Evolutionary conservation across 805 yeast species (phyloP), one percentile per base, ranked within the genome.

Genomic region (Kockiozyma suomiensis): DNA sequence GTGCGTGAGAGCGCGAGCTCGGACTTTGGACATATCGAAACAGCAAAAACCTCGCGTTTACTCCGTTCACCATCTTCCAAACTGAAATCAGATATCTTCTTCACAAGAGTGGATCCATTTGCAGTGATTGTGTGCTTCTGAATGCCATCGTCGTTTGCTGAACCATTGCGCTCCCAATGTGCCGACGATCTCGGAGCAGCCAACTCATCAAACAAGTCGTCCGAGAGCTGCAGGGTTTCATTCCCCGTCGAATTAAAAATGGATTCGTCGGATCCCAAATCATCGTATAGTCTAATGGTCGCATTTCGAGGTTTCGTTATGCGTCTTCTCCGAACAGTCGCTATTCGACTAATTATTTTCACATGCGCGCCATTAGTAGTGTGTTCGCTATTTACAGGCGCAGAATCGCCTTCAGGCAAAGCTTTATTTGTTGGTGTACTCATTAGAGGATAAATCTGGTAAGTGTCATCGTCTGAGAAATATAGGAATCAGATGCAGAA

Each of bases 181-280:
- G 19, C 8, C 21, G 26, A 3, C 46, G 15, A 37, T 5, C 10
- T n/a, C 56, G 32, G 23, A 25, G 10, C 45, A 15, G 23, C 52
- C 35, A 54, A 21, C 51, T 54, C 57, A 19, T 54, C 57, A 19
- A 38, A 54, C 19, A 54, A 25, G 35, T 54, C 57, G 17, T 45
- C 47, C 30, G 57, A 54, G 13, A 52, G 49, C 37, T 17, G 25
- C 3, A 52, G 13, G 13, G 23, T 52, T 32, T 43, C 50, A 21
- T n/a, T 12, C 13, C 30, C 33, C 12, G 23, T 15, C n/a, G 6
- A 7, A 3, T 15, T 7, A 4, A 15, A 40, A 12, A 30, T 32
- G 8, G 8, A 40, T 15, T n/a, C 32, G 7, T 52, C 49, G 5
- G 28, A 4, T 19, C 28, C 49, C 33, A 26, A n/a, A 17, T n/a